Percentiles rank a stretch among this genome's conserved stretches.
Conservation (phyloP, 2,329 filamentous ascomycete species). For the Fusarium fujikuroi region DNA sequence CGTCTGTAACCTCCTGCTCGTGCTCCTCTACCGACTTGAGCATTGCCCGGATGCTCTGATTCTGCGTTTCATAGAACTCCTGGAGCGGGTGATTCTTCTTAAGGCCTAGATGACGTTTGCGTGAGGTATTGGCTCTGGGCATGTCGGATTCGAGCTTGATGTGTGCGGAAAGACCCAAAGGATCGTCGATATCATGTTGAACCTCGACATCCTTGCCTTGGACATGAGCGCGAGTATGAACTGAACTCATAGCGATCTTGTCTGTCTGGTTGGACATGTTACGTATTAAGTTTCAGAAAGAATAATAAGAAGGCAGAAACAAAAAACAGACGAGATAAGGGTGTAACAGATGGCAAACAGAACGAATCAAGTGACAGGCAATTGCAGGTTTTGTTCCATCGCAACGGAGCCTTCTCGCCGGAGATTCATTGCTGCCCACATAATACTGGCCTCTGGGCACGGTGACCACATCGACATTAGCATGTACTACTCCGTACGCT, state of each 20-base stretch:
- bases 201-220: neutral
- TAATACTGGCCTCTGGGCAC: neutral
- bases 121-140: slow-evolving; percentile 81
- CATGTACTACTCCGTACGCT: neutral
- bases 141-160: slow-evolving; percentile 47
- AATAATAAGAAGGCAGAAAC: neutral
- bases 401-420: neutral
- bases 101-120: slow-evolving; percentile 69
- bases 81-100: slow-evolving; percentile 68
- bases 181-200: neutral
- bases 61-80: slow-evolving; percentile 89
- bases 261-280: slow-evolving; percentile 48
- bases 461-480: neutral
- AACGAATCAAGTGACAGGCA: neutral
- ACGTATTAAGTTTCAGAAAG: neutral
- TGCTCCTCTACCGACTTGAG: slow-evolving; percentile 95
- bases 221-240: slow-evolving; percentile 60
- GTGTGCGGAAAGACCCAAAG: neutral
- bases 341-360: neutral
- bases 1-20: slow-evolving; percentile 81
- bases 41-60: slow-evolving; percentile 91
- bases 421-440: neutral
- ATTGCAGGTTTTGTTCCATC: neutral
- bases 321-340: neutral
- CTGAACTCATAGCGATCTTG: slow-evolving; percentile 70